Evolutionary conservation across 768 basidiomycete species (phyloP).

Genomic region (Boletus barrowsii): DNA sequence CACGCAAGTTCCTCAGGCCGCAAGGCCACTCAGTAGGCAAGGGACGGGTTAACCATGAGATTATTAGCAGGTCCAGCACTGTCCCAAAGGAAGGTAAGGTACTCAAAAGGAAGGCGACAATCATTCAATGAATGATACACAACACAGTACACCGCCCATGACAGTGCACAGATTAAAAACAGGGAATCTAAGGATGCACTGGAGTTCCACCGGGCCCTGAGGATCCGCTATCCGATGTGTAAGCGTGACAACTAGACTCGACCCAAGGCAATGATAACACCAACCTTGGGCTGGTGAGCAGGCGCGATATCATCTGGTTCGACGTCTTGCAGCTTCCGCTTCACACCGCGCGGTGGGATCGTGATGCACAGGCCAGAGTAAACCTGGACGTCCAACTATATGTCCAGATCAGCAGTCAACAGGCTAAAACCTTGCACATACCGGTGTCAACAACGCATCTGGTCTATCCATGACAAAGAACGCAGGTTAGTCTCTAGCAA

Average conservation of each 20-base stretch:
- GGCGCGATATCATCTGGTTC: slow-evolving; percentile 3
- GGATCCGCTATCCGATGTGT: slow-evolving; percentile 9
- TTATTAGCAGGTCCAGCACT: slow-evolving; percentile 6
- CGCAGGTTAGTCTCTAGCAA: background rate
- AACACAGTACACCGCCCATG: background rate
- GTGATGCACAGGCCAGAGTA: slow-evolving; percentile 26
- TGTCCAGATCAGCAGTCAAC: background rate
- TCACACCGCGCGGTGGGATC: slow-evolving; percentile 17
- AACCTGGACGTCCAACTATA: slow-evolving; percentile 2
- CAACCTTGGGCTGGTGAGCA: slow-evolving; percentile 20
- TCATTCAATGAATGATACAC: slow-evolving; percentile 4
- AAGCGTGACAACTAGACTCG: background rate
- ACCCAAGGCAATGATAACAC: background rate
- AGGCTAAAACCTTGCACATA: slow-evolving; percentile 7
- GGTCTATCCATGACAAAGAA: slow-evolving; percentile 6
- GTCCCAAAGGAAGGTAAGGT: background rate
- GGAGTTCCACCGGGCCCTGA: slow-evolving; percentile 17
- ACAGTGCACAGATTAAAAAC: background rate
- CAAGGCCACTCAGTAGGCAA: too few species aligned
- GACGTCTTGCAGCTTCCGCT: slow-evolving; percentile 24
- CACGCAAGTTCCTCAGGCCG: too few species aligned
- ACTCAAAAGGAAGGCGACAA: background rate
- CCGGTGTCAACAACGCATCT: slow-evolving; percentile 13
- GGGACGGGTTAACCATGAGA: background rate
- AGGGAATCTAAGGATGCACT: background rate